Conservation (phyloP, 139 green algal species). For the Haematococcus sp. region DNA sequence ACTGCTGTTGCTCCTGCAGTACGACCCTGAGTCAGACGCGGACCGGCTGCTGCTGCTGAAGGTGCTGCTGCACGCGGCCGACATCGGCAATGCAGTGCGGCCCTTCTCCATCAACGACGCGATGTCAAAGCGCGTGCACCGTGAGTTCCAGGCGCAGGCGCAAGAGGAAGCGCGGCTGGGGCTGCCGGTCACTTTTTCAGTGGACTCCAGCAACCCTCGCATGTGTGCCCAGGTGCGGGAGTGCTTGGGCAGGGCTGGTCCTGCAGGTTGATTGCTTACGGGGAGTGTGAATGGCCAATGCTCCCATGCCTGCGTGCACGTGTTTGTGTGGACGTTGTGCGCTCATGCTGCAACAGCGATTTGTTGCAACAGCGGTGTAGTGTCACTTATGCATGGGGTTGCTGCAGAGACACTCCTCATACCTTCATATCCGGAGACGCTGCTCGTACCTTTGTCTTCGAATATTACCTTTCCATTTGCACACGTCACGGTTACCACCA, state of each 20-base stretch:
- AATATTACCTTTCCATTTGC: too few species aligned
- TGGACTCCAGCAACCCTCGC: constrained; percentile 40
- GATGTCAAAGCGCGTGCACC: constrained; percentile 44
- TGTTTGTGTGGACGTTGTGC: too few species aligned
- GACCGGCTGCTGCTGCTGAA: constrained; percentile 55
- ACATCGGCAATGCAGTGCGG: constrained; percentile 60
- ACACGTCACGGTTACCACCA: too few species aligned
- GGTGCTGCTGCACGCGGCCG: constrained; percentile 51
- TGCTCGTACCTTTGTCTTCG: too few species aligned
- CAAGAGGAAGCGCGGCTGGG: constrained; percentile 38
- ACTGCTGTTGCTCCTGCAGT: constrained; percentile 12
- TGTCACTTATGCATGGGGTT: background rate
- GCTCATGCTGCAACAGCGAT: too few species aligned
- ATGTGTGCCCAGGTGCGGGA: constrained; percentile 28
- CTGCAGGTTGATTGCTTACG: background rate
- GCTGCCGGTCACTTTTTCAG: constrained; percentile 47
- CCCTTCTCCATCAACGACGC: constrained; percentile 46
- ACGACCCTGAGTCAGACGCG: constrained; percentile 39
- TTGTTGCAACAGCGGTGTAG: too few species aligned
- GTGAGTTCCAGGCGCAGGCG: constrained; percentile 51
- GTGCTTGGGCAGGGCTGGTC: background rate
- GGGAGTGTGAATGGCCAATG: too few species aligned
- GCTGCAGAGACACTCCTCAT: too few species aligned
- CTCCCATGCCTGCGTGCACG: too few species aligned
- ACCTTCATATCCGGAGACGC: too few species aligned